Percentiles rank a stretch among this genome's conserved stretches.
Evolutionary conservation across 2,329 filamentous ascomycete genomes (phyloP).

Genomic region (Dactylellina sp.): DNA sequence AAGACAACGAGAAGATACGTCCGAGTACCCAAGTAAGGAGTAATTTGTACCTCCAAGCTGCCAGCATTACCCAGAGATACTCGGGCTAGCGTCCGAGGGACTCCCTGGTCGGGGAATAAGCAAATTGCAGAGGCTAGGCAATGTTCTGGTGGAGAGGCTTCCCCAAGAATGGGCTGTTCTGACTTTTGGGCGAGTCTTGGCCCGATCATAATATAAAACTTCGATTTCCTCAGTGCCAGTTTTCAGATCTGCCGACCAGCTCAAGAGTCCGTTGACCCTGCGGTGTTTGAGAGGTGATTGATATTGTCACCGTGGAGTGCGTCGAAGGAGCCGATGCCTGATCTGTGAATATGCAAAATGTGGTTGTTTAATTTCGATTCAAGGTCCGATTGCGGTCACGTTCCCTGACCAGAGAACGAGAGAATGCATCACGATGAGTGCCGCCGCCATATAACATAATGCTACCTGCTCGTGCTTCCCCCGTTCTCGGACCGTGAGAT

Average conservation of each 20-base stretch:
- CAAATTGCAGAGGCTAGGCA: constrained; percentile 6
- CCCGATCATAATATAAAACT: constrained; percentile 54
- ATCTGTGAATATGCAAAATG: neutral
- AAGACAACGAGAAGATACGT: constrained; percentile 18
- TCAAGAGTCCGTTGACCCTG: constrained; percentile 8
- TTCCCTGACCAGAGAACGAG: no score
- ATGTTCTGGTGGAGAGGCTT: constrained; percentile 32
- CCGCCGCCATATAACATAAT: no score
- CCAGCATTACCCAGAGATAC: constrained; percentile 24
- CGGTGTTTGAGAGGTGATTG: constrained; percentile 41
- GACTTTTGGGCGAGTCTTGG: constrained; percentile 34
- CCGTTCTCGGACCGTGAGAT: constrained; percentile 6
- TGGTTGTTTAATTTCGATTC: neutral
- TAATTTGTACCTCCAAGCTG: neutral
- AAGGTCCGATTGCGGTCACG: neutral
- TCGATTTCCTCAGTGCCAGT: constrained; percentile 24
- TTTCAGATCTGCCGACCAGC: neutral
- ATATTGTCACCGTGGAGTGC: constrained; percentile 22
- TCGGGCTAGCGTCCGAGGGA: constrained; percentile 13
- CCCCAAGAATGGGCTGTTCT: constrained; percentile 31
- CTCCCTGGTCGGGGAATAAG: constrained; percentile 13
- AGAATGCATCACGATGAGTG: no score
- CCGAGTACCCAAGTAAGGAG: constrained; percentile 16
- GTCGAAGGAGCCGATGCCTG: constrained; percentile 15
- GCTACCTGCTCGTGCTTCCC: no score